A percentile compares a stretch with the other conserved stretches of the same genome.
Conservation (phyloP, 257 asterid species). For the Solanum pinnatisectum region DNA sequence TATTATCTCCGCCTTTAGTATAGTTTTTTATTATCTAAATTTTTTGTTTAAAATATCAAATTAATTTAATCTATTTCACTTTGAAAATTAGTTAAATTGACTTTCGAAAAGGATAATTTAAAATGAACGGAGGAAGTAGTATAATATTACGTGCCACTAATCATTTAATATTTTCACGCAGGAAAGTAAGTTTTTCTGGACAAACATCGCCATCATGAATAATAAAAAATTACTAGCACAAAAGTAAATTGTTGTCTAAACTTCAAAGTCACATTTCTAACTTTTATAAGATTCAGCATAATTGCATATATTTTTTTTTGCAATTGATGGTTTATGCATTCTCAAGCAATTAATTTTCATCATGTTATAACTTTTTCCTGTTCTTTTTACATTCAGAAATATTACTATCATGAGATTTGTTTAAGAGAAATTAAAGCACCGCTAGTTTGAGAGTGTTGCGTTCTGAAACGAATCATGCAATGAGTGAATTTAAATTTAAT, state of each 20-base stretch:
- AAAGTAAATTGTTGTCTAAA: slow-evolving; percentile 15
- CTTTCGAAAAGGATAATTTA: fast-evolving
- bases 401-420: neutral
- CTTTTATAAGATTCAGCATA: slow-evolving; percentile 16
- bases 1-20: neutral
- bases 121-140: too few relatives aligned
- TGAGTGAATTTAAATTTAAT: neutral
- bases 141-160: slow-evolving; percentile 1
- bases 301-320: slow-evolving; percentile 19
- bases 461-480: neutral
- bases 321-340: slow-evolving; percentile 12
- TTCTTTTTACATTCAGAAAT: neutral
- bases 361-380: neutral
- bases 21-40: too few relatives aligned
- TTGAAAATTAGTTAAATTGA: too few relatives aligned
- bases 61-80: too few relatives aligned
- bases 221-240: slow-evolving; percentile 5
- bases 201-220: slow-evolving; percentile 10
- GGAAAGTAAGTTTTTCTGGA: neutral
- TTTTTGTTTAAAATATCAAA: too few relatives aligned
- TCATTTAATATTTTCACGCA: neutral
- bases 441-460: neutral
- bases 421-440: neutral
- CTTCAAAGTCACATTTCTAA: slow-evolving; percentile 1
- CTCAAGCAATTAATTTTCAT: neutral